Percentiles rank a stretch among this genome's conserved stretches.
Evolutionary conservation across 179 eudicot species (phyloP).

Genomic region (Spergularia azorica): DNA sequence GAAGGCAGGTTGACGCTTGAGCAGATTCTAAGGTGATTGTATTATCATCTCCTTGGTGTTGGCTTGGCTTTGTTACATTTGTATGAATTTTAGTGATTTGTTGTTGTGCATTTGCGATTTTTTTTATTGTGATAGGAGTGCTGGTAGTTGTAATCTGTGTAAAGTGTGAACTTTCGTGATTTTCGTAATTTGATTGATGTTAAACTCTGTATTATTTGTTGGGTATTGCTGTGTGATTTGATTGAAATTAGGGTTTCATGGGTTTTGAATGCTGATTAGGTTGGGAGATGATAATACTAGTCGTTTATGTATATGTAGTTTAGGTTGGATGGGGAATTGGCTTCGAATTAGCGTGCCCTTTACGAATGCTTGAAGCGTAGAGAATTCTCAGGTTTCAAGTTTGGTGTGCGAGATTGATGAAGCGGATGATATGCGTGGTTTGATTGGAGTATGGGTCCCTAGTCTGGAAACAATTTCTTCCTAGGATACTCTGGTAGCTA

Average conservation of each 20-base stretch:
- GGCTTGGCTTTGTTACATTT: background rate
- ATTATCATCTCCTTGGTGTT: background rate
- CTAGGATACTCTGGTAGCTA: no score
- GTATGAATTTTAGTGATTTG: background rate
- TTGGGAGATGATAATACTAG: background rate
- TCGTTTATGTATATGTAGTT: background rate
- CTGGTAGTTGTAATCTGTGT: no score
- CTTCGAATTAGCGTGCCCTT: no score
- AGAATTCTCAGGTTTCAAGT: no score
- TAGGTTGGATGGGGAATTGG: no score
- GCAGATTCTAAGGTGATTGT: constrained; percentile 83
- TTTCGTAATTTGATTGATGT: background rate
- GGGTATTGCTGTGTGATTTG: background rate
- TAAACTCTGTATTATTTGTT: background rate
- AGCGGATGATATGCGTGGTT: no score
- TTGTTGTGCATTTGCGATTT: background rate
- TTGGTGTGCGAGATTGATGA: no score
- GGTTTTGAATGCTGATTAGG: background rate
- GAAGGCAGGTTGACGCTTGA: constrained; percentile 94
- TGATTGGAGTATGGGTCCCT: no score
- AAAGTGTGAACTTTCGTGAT: no score
- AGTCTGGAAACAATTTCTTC: no score
- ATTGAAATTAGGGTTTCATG: background rate
- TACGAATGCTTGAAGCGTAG: no score
- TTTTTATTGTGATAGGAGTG: no score